These are phyloP conservation scores for Arachnopeziza araneosa DNA, from an alignment of 2,329 filamentous ascomycete genomes.

Conservation along the genomic window DNA sequence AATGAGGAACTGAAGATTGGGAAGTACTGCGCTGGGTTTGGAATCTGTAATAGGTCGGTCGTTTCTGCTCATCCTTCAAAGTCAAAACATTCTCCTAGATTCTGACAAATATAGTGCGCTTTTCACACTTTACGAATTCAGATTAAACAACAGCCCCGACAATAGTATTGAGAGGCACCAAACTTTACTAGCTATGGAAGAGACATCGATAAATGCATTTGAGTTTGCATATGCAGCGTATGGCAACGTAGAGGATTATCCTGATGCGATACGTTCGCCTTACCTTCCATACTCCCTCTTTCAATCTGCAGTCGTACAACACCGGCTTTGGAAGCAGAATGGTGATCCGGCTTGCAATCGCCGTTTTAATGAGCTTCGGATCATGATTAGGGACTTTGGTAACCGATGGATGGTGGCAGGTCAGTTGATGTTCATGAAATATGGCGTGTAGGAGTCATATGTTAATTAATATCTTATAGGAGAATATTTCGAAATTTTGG, in stretches of 20 bases:
- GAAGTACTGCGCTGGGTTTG: conserved; percentile 4
- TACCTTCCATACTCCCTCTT: conserved; percentile 4
- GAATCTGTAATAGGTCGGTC: conserved; percentile 8
- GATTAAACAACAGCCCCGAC: neutral
- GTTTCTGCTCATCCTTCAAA: neutral
- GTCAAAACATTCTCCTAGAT: neutral
- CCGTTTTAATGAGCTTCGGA: neutral
- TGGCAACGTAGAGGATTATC: neutral
- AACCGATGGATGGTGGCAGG: conserved; percentile 6
- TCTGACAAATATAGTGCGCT: conserved; percentile 3
- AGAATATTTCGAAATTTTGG: neutral
- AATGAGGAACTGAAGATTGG: conserved; percentile 2
- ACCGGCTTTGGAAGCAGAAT: conserved; percentile 6
- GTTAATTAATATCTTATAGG: neutral
- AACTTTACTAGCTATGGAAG: neutral
- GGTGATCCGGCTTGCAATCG: conserved; percentile 1
- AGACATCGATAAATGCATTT: neutral
- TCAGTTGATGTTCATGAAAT: neutral
- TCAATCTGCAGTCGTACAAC: conserved; percentile 6
- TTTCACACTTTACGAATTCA: conserved; percentile 2
- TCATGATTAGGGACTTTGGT: neutral
- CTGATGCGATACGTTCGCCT: neutral
- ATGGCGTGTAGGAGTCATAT: neutral
- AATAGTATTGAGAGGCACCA: neutral
- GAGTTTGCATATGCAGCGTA: conserved; percentile 2